phyloP scores from a whole-genome alignment of 257 asterid genomes.

The Cordia subcordata region DNA sequence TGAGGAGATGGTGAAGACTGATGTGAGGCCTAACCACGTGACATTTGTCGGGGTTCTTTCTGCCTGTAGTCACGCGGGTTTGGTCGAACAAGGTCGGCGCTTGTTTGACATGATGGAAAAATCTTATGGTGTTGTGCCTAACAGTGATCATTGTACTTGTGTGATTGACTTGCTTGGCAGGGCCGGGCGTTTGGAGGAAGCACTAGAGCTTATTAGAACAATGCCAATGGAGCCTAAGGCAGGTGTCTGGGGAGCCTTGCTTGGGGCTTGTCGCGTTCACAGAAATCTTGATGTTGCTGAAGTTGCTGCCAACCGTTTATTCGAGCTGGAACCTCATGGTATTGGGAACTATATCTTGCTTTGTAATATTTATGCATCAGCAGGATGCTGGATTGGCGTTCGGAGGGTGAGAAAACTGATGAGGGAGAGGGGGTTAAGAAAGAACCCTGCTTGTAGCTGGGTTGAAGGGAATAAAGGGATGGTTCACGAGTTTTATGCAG shows the following conservation, averaged over 20 bases:
- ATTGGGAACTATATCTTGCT: slow-evolving; percentile 73
- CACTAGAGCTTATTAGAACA: slow-evolving; percentile 36
- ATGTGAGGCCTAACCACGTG: slow-evolving; percentile 57
- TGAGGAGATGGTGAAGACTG: slow-evolving; percentile 57
- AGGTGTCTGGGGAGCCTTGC: slow-evolving; percentile 84
- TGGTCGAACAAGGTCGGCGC: slow-evolving; percentile 49
- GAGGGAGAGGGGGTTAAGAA: slow-evolving; percentile 44
- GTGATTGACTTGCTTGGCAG: slow-evolving; percentile 72
- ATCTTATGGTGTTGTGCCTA: slow-evolving; percentile 34
- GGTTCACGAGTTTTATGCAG: slow-evolving; percentile 63
- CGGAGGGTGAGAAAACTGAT: slow-evolving; percentile 42
- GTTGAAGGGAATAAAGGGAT: slow-evolving; percentile 71
- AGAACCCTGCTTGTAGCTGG: slow-evolving; percentile 64
- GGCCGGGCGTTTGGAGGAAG: slow-evolving; percentile 58
- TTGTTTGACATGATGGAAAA: slow-evolving; percentile 56
- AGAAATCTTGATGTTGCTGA: slow-evolving; percentile 66
- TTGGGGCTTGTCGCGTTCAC: slow-evolving; percentile 61
- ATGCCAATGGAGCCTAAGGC: slow-evolving; percentile 72
- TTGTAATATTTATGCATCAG: slow-evolving; percentile 60
- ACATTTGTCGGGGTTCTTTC: slow-evolving; percentile 73
- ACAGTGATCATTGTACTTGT: slow-evolving; percentile 59
- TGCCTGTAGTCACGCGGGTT: slow-evolving; percentile 80
- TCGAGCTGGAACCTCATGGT: slow-evolving; percentile 60
- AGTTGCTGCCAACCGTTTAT: slow-evolving; percentile 52
- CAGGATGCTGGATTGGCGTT: slow-evolving; percentile 72